Evolutionary conservation across 2,329 filamentous ascomycete genomes (phyloP), one percentile per base, ranked within the genome.

Genomic region (Botrytis fabae): DNA sequence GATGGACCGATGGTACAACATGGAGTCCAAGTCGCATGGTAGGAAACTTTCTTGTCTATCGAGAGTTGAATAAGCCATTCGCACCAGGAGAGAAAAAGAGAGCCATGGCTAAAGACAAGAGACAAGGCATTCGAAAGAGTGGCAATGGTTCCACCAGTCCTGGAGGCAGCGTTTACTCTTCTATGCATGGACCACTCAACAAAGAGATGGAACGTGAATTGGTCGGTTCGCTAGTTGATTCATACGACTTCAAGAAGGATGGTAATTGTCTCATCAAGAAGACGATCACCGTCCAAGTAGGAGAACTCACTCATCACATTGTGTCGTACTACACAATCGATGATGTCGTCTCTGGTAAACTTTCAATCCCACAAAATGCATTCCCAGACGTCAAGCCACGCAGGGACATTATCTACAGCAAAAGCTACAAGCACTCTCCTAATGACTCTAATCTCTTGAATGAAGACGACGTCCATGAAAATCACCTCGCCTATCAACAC

Each of bases 61-160:
- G 96, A 44, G 96, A 99, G 81, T 98, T 99, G 93, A 96, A 98
- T 83, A 95, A 95, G 91, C 81, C 91, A 92, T 95, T 95, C 77
- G 90, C 91, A 2, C 92, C 93, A 0, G 93, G 93, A 10, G 92
- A 95, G 84, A 96, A 95, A 86, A 96, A 96, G 82, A 87, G 91
- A 64, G 93, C 93, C 0, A 90, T 92, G 83, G 95, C 93, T 82
- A 91, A 91, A 77, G 87, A 86, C 73, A 90, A 86, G 76, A 82
- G 77, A 73, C 77, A 78, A 10, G 79, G 78, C 5, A 79, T 80
- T 60, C 78, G 72, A 69, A 80, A 80, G 72, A 70, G 73, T 65
- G 74, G 73, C 4, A 57, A 57, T 57, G 78, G 78, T 28, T 63
- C 74, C 51, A 57, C 51, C 14, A 57, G 51, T 32, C 77, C 75